Base-by-base conservation (phyloP, 2,329 filamentous ascomycete genomes). In the Bertia moriformis region DNA sequence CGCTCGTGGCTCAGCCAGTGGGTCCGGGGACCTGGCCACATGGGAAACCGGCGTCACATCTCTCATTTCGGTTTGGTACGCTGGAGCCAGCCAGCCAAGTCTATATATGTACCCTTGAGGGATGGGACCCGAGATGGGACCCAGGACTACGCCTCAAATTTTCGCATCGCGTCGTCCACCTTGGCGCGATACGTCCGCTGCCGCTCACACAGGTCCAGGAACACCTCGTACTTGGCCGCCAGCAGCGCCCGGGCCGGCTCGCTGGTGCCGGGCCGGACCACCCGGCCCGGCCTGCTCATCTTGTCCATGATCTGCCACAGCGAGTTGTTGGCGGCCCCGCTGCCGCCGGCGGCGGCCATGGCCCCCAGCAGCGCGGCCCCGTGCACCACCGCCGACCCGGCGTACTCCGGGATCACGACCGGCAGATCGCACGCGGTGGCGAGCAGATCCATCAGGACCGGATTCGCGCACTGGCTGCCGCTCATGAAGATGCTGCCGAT, bases 401-500 rank as follows among this genome's bases (percentile, higher is more conserved):
- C 86, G 52, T 98, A 96, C 39, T 82, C 73, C 1, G 91, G 91
- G 41, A 96, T 93, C 29, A 95, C 66, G 15, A 98, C 89, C 1
- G 89, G 89, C 79, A 94, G 88, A 48, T 78, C 70, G 61, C 89
- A 96, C 1, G 82, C 83, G 0, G 88, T 91, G 14, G 91, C 87
- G 49, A 98, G 82, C 14, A 98, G 74, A 42, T 78, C 73, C 80
- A 98, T 94, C 41, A 98, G 69, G 43, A 96, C 76, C 20, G 81
- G 76, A 60, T 98, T 98, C 61, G 95, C 88, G 66, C 91, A 98
- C 58, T 96, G 91, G 12, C 85, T 93, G 44, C 91, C 91, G 3
- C 86, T 94, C 91, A 98, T 96, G 73, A 96, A 98, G 60, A 98
- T 94, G 45, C 83, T 89, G 38, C 71, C 77, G 57, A 98, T 88